Evolutionary conservation across 2,329 filamentous ascomycete species (phyloP).

Genomic region (Elsinoe australis): DNA sequence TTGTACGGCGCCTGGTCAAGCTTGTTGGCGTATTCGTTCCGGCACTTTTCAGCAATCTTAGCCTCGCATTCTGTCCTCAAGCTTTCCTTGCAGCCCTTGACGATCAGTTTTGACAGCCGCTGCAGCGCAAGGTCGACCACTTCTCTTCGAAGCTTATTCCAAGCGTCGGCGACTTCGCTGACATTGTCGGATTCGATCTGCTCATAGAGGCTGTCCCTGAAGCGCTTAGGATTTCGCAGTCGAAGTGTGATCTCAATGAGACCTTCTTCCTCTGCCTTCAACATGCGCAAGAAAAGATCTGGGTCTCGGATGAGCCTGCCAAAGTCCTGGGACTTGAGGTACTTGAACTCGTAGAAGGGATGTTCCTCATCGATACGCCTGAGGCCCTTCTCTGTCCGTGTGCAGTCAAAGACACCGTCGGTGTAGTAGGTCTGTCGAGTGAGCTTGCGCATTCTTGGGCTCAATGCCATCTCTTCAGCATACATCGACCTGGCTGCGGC

Average conservation of each 20-base stretch:
- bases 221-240: conserved; percentile 66
- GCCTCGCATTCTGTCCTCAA: conserved; percentile 91
- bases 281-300: conserved; percentile 91
- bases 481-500: conserved; percentile 78
- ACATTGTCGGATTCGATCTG: conserved; percentile 93
- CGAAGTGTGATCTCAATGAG: conserved; percentile 76
- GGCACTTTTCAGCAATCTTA: conserved; percentile 76
- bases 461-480: conserved; percentile 80
- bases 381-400: conserved; percentile 86
- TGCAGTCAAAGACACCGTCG: conserved; percentile 76
- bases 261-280: conserved; percentile 91
- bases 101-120: conserved; percentile 75
- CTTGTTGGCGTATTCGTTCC: conserved; percentile 80
- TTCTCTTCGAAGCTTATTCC: conserved; percentile 82
- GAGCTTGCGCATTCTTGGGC: conserved; percentile 80
- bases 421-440: conserved; percentile 78
- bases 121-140: conserved; percentile 72
- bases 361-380: conserved; percentile 91
- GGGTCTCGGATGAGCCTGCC: conserved; percentile 72
- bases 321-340: conserved; percentile 82
- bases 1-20: conserved; percentile 95
- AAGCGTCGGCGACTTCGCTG: conserved; percentile 87
- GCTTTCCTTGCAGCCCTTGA: conserved; percentile 89
- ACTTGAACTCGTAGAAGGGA: conserved; percentile 97
- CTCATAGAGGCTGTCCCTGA: conserved; percentile 66